phyloP scores from a whole-genome alignment of 805 yeast species.

The Cyberlindnera veronae region DNA sequence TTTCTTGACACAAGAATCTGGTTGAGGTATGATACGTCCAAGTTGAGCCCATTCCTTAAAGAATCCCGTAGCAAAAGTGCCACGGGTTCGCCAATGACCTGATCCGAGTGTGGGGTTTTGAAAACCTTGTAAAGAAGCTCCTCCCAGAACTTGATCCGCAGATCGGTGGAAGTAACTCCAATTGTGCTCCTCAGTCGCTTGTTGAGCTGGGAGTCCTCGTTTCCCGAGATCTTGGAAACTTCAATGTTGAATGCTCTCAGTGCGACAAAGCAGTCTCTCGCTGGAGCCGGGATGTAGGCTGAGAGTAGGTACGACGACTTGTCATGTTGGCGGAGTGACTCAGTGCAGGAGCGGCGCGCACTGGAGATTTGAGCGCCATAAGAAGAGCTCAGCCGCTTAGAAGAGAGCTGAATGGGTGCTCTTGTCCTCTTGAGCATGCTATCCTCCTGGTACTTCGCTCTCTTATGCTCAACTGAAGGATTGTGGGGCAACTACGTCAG shows the following conservation, averaged over 20 bases:
- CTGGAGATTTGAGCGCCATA: constrained; percentile 6
- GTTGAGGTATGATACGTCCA: constrained; percentile 53
- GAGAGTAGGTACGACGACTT: constrained; percentile 62
- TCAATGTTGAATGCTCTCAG: constrained; percentile 65
- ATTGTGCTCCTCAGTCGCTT: constrained; percentile 25
- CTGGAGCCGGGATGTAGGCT: constrained; percentile 64
- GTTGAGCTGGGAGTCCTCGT: constrained; percentile 27
- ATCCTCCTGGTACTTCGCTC: not conserved
- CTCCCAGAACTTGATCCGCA: constrained; percentile 75
- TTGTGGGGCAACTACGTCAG: not conserved
- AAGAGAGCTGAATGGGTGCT: not conserved
- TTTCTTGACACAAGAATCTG: constrained; percentile 59
- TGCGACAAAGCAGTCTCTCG: constrained; percentile 61
- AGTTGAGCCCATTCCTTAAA: constrained; percentile 42
- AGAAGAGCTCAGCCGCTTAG: not conserved
- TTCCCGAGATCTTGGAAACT: constrained; percentile 42
- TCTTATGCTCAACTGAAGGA: not conserved
- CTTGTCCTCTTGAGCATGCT: not conserved
- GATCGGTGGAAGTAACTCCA: constrained; percentile 26
- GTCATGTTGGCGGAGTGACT: constrained; percentile 36
- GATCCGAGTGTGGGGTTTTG: constrained; percentile 31
- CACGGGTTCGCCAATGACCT: constrained; percentile 58
- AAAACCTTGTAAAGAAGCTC: constrained; percentile 51
- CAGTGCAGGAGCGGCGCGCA: constrained; percentile 10
- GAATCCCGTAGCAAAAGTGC: constrained; percentile 55